Base-by-base conservation (phyloP, 2,329 filamentous ascomycete genomes). In the Madurella fahalii region DNA sequence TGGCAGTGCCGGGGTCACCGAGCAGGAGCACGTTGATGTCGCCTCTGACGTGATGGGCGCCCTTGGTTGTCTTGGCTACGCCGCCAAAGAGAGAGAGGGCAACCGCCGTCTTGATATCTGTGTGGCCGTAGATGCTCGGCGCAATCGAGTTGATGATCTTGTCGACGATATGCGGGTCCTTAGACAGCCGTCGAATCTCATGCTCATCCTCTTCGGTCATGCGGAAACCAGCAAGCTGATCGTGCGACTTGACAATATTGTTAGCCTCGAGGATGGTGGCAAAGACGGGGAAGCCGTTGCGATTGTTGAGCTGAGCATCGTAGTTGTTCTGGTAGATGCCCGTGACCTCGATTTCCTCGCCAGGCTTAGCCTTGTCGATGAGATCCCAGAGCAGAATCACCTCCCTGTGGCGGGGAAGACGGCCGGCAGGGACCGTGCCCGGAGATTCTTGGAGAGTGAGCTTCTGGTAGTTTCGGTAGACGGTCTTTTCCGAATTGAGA, bases 381-480 rank as follows among this genome's bases (percentile, higher is more conserved):
- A 99, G 79, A 74, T 99, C 94, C 84, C 94, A 97, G 2, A 99
- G 83, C 12, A 99, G 82, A 60, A 99, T 91, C 39, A 99, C 93
- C 68, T 99, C 94, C 50, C 94, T 84, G 67, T 94, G 89, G 52
- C 95, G 87, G 3, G 94, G 94, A 45, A 99, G 81, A 71, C 94
- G 92, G 66, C 94, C 94, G 37, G 95, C 92, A 4, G 94, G 95
- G 2, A 99, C 94, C 7, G 94, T 97, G 52, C 94, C 95, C 4
- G 94, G 94, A 0, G 95, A 96, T 71, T 99, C 94, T 68, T 99
- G 94, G 12, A 99, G 81, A 0, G 94, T 99, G 64, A 99, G 78
- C 69, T 96, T 99, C 71, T 99, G 94, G 73, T 96, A 99, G 72
- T 99, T 99, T 59, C 94, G 88, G 74, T 99, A 99, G 15, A 99